Base-by-base conservation (phyloP, 495 filamentous ascomycete species). In the Amphirosellinia nigrospora region DNA sequence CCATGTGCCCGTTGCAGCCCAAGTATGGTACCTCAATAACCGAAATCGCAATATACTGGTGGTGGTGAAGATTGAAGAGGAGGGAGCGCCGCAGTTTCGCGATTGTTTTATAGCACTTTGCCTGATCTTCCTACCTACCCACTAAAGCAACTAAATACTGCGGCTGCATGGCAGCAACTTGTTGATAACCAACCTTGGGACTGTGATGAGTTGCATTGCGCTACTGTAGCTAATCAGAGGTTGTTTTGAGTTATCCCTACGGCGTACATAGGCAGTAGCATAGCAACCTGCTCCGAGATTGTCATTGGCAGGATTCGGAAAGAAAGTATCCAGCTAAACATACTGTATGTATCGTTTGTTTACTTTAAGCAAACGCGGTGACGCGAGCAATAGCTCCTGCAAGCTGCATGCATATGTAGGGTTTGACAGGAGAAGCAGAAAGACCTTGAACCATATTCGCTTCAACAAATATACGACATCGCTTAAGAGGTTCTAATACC, bases 341-440 rank as follows among this genome's bases (percentile, higher is more conserved):
- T 13, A 19, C 30, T 23, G 46, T n/a, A 43, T 63, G 9, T 7
- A 10, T 26, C 28, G n/a, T 65, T 65, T 65, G 46, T 65, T 65
- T 65, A 65, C 63, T 39, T 65, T 65, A 7, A 3, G 38, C 28
- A 64, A 8, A 52, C 63, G 46, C 63, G 46, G 19, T 38, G 63
- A 53, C 63, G 63, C 63, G 46, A 65, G 63, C 9, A 38, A 53
- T 21, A 53, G n/a, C 46, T 65, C 63, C 41, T 65, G 63, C 63
- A 65, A 52, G 63, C 63, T 65, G 46, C 63, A 65, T 65, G 46
- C 46, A 65, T 5, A 53, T 28, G 23, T 64, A 50, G 38, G 36
- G 30, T 15, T 28, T 34, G 43, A 36, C 55, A 3, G 30, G 32
- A 36, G 32, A 58, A 36, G 32, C 32, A 58, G 55, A 32, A 58